These are phyloP conservation scores for Ustilago xerochloae DNA, from an alignment of 1,284 basidiomycete species.

Conservation along the genomic window DNA sequence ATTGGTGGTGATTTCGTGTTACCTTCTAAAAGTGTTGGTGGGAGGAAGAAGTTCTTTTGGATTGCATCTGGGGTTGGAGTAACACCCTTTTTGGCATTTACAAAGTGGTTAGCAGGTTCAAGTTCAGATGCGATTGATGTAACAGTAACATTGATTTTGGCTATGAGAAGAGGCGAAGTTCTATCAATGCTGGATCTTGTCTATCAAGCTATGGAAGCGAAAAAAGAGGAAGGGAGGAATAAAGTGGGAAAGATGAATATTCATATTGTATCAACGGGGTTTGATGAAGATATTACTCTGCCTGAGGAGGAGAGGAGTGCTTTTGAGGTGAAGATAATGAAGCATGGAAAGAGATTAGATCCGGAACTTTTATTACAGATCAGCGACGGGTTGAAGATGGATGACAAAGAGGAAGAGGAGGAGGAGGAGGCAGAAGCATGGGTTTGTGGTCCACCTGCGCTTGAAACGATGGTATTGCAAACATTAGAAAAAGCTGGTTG, in stretches of 20 bases:
- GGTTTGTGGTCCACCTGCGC: slow-evolving; percentile 29
- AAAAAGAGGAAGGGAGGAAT: not conserved
- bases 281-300: too few relatives aligned
- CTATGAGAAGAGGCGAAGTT: slow-evolving; percentile 24
- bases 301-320: too few relatives aligned
- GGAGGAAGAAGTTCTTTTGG: slow-evolving; percentile 14
- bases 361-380: slow-evolving; percentile 10
- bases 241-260: slow-evolving; percentile 7
- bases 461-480: slow-evolving; percentile 16
- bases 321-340: slow-evolving; percentile 1
- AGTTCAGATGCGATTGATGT: not conserved
- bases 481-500: slow-evolving; percentile 20
- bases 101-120: not conserved
- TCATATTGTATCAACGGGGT: slow-evolving; percentile 24
- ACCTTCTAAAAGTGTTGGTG: not conserved
- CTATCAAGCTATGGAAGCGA: not conserved
- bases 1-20: slow-evolving; percentile 32
- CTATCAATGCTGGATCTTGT: slow-evolving; percentile 18
- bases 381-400: not conserved
- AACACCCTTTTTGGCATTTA: slow-evolving; percentile 34
- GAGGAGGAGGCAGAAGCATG: slow-evolving; percentile 18
- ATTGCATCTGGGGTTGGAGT: slow-evolving; percentile 27
- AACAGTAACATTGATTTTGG: slow-evolving; percentile 19
- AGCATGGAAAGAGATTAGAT: slow-evolving; percentile 12
- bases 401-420: too few relatives aligned